These are phyloP conservation scores for Suhomyces chickasaworum DNA, from an alignment of 1,139 yeast genomes.

Conservation along the genomic window DNA sequence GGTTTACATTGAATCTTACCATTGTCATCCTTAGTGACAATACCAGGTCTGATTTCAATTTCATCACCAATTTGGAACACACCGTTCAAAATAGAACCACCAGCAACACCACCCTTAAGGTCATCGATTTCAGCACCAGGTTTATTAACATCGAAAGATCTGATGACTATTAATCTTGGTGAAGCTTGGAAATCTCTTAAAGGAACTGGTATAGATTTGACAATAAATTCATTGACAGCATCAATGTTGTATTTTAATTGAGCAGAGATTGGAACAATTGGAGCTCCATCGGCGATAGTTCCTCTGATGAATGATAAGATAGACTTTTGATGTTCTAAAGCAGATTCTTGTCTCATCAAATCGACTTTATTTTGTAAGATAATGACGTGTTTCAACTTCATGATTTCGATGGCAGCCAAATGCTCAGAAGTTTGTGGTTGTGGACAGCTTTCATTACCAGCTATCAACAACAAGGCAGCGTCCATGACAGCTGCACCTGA, in stretches of 20 bases:
- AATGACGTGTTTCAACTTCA: conserved; percentile 96
- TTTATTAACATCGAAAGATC: conserved; percentile 98
- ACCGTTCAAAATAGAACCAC: conserved; percentile 97
- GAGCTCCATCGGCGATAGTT: conserved; percentile 98
- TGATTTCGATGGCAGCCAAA: conserved; percentile 98
- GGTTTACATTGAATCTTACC: conserved; percentile 96
- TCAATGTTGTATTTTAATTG: conserved; percentile 98
- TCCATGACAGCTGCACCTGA: conserved; percentile 99
- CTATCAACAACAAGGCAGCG: conserved; percentile 93
- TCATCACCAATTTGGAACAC: conserved; percentile 97
- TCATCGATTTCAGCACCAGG: conserved; percentile 99
- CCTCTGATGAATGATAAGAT: conserved; percentile 92
- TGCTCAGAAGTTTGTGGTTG: conserved; percentile 99
- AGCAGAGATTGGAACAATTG: conserved; percentile 98
- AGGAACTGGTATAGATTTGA: conserved; percentile 94
- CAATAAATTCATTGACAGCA: conserved; percentile 96
- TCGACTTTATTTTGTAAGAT: conserved; percentile 98
- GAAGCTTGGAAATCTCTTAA: conserved; percentile 90
- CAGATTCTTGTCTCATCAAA: conserved; percentile 96
- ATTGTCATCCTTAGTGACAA: conserved; percentile 90
- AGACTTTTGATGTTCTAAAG: conserved; percentile 92
- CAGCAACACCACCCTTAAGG: conserved; percentile 99
- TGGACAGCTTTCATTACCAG: conserved; percentile 99
- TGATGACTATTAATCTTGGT: conserved; percentile 93
- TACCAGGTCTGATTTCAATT: conserved; percentile 98